Percentiles rank a stretch among this genome's conserved stretches.
phyloP scores from a whole-genome alignment of 371 early-diverging fungal genomes.

The Mucor sp. region DNA sequence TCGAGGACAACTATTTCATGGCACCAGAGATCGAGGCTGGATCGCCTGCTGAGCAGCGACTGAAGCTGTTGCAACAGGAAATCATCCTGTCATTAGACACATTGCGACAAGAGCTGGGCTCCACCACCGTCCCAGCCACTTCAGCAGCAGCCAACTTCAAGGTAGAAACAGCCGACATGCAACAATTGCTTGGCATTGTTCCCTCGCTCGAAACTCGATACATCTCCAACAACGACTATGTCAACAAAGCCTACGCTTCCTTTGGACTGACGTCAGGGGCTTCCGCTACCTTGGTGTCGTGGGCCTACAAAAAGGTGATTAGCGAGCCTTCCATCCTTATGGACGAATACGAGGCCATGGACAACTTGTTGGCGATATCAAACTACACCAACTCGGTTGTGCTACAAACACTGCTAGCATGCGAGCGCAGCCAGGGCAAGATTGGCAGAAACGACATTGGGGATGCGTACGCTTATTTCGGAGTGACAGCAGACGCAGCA shows the following conservation, averaged over 20 bases:
- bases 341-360: constrained; percentile 35
- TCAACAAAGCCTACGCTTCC: constrained; percentile 25
- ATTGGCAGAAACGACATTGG: constrained; percentile 47
- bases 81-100: constrained; percentile 22
- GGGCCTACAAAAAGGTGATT: constrained; percentile 45
- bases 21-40: constrained; percentile 32
- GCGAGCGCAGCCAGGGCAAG: constrained; percentile 50
- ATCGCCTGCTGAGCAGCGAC: constrained; percentile 1
- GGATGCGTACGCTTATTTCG: constrained; percentile 58
- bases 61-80: constrained; percentile 28
- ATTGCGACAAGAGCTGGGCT: constrained; percentile 19
- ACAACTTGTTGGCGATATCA: constrained; percentile 43
- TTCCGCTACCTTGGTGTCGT: constrained; percentile 47
- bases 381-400: constrained; percentile 35
- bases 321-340: constrained; percentile 32
- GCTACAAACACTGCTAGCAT: constrained; percentile 45
- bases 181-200: constrained; percentile 8
- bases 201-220: constrained; percentile 19
- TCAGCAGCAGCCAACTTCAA: constrained; percentile 2
- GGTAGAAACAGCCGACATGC: constrained; percentile 19
- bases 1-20: constrained; percentile 33
- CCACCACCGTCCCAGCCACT: constrained; percentile 14
- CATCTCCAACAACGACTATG: constrained; percentile 14
- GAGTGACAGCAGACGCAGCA: constrained; percentile 30
- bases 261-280: constrained; percentile 57